Base-by-base conservation (phyloP, 2,329 filamentous ascomycete genomes). In the Coleophoma crateriformis region DNA sequence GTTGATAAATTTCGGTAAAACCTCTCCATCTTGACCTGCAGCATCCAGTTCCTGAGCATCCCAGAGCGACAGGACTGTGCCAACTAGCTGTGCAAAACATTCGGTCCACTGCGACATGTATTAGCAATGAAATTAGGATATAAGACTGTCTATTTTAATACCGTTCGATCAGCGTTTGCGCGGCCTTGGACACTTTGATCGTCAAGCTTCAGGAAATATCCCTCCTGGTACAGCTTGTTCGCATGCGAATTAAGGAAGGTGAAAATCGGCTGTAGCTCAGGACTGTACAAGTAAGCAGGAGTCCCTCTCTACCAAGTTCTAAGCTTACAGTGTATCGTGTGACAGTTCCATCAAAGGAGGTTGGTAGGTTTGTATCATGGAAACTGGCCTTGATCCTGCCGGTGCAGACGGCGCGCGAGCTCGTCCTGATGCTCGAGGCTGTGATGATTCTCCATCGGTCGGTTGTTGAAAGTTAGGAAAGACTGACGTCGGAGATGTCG, bases 221-320 rank as follows among this genome's bases (percentile, higher is more conserved):
- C 94, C 71, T 99, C 94, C 60, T 96, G 91, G 67, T 97, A 99
- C 49, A 97, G 75, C 71, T 97, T 97, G 69, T 96, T 96, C 50
- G 84, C 86, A 68, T 99, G 94, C 69, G 87, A 94, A 71, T 96
- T 97, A 57, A 99, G 79, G 64, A 90, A 94, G 53, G 82, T 88
- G 69, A 97, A 97, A 62, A 97, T 91, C 56, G 91, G 92, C 71
- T 90, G 87, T 54, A 99, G 77, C 75, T 99, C 94, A 35, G 94
- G 90, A 14, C 41, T 44, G 27, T 15, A 14, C 27, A 27, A 27
- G 27, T 27, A 27, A 27, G 27, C 8, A 27, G 5, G 27, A 7
- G 8, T 27, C 27, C 27, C 27, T 27, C 27, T 27, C 8, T 27
- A 27, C 27, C 27, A 7, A 10, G 27, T 11, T 13, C 19, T 44